These are phyloP conservation scores for Phytophthora fragariae DNA, from an alignment of 352 stramenopile species.

Conservation along the genomic window DNA sequence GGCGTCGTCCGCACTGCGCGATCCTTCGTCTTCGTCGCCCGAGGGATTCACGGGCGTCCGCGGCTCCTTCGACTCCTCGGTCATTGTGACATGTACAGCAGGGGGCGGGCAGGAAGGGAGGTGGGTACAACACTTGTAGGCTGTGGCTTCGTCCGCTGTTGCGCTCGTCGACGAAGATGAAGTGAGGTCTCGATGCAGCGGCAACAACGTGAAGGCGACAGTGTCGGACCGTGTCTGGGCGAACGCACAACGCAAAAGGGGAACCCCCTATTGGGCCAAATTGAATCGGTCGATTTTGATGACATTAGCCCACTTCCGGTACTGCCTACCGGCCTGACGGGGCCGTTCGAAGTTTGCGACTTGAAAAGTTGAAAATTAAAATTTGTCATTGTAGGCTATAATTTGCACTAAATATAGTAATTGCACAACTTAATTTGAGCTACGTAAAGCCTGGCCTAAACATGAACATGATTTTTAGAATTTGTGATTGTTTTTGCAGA, in stretches of 20 bases:
- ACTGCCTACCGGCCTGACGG: too few species aligned
- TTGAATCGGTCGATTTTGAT: neutral
- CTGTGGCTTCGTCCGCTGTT: conserved; percentile 14
- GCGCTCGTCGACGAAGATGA: conserved; percentile 20
- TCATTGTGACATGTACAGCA: conserved; percentile 40
- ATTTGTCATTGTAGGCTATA: too few species aligned
- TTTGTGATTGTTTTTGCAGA: too few species aligned
- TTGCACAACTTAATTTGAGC: too few species aligned
- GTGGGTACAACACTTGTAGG: conserved; percentile 11
- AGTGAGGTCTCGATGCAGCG: conserved; percentile 19
- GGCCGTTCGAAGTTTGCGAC: too few species aligned
- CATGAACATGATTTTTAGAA: too few species aligned
- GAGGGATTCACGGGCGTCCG: conserved; percentile 24
- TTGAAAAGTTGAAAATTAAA: too few species aligned
- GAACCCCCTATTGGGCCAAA: neutral
- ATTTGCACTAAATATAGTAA: too few species aligned
- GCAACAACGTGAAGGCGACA: conserved; percentile 21
- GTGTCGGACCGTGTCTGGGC: conserved; percentile 11
- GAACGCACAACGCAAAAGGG: neutral
- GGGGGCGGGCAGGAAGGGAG: neutral
- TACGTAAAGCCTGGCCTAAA: too few species aligned
- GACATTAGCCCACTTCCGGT: too few species aligned
- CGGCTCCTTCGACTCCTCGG: conserved; percentile 24
- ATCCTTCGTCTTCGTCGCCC: conserved; percentile 29
- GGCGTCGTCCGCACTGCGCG: conserved; percentile 21